Evolutionary conservation across 164 flowering plant species (phyloP).

Genomic region (Brasenia schreberi): DNA sequence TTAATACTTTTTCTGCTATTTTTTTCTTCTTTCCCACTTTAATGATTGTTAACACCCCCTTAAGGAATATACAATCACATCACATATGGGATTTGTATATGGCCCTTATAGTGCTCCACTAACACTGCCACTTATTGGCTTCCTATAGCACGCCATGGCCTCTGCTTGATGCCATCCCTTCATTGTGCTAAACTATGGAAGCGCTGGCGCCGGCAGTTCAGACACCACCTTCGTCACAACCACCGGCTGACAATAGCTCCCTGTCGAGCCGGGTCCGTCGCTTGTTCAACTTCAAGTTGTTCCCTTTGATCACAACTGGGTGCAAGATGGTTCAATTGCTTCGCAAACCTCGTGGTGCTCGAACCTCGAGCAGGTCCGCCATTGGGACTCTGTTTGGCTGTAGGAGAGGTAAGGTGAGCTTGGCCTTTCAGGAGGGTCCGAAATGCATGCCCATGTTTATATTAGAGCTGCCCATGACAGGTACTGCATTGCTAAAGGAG

Average conservation of each 20-base stretch:
- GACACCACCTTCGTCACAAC: not conserved
- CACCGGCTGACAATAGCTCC: conserved; percentile 15
- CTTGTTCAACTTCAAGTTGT: conserved; percentile 54
- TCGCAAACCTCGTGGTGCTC: conserved; percentile 42
- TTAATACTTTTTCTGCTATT: not conserved
- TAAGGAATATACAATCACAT: not conserved
- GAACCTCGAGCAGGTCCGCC: conserved; percentile 34
- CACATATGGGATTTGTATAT: not conserved
- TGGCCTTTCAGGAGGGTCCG: conserved; percentile 74
- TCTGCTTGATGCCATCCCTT: not conserved
- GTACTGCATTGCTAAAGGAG: conserved; percentile 49
- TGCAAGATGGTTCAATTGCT: conserved; percentile 75
- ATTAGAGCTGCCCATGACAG: conserved; percentile 58
- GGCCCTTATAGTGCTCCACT: not conserved
- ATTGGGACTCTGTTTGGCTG: conserved; percentile 66
- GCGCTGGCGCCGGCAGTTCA: not conserved
- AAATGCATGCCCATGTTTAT: conserved; percentile 48
- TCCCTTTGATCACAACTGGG: conserved; percentile 64
- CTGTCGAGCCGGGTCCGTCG: conserved; percentile 31
- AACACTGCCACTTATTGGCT: not conserved
- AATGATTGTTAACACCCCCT: not conserved
- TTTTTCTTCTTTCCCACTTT: not conserved
- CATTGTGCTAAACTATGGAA: not conserved
- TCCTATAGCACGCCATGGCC: not conserved
- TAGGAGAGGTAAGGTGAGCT: conserved; percentile 45